These are phyloP conservation scores for Kwoniella dejecticola DNA, from an alignment of 768 basidiomycete species.

Conservation along the genomic window DNA sequence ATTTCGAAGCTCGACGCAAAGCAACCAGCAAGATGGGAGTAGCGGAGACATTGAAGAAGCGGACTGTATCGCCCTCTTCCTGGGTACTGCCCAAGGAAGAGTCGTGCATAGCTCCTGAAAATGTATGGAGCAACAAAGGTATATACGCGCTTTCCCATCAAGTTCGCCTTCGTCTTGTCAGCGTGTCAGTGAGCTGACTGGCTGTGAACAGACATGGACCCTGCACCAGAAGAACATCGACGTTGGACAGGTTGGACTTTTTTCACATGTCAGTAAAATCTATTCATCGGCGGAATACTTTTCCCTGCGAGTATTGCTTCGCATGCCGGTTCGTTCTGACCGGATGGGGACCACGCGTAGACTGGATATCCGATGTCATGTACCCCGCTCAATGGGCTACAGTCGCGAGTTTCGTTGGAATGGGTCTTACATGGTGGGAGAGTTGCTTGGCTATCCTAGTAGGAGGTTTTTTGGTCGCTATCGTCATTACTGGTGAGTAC, in stretches of 20 bases:
- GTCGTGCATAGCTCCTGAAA: constrained; percentile 39
- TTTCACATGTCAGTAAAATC: constrained; percentile 31
- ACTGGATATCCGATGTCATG: constrained; percentile 42
- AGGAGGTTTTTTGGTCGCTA: constrained; percentile 77
- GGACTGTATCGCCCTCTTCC: constrained; percentile 17
- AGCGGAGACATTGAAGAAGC: constrained; percentile 8
- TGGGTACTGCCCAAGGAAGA: constrained; percentile 48
- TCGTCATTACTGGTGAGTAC: constrained; percentile 38
- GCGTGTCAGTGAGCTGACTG: not conserved
- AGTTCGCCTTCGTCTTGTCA: not conserved
- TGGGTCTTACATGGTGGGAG: constrained; percentile 63
- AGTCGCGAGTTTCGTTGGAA: constrained; percentile 29
- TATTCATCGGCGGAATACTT: not conserved
- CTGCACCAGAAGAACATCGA: constrained; percentile 33
- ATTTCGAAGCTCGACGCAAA: too few species aligned
- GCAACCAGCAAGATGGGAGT: constrained; percentile 17
- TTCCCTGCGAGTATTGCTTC: not conserved
- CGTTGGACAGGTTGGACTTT: constrained; percentile 42
- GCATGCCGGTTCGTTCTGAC: not conserved
- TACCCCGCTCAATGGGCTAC: constrained; percentile 41
- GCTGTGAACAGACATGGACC: constrained; percentile 40
- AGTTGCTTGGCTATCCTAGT: constrained; percentile 81
- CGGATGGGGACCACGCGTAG: constrained; percentile 1
- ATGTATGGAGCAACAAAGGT: constrained; percentile 47
- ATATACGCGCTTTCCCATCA: not conserved